Conservation (phyloP, 2,329 filamentous ascomycete species). For the Neonectria punicea region DNA sequence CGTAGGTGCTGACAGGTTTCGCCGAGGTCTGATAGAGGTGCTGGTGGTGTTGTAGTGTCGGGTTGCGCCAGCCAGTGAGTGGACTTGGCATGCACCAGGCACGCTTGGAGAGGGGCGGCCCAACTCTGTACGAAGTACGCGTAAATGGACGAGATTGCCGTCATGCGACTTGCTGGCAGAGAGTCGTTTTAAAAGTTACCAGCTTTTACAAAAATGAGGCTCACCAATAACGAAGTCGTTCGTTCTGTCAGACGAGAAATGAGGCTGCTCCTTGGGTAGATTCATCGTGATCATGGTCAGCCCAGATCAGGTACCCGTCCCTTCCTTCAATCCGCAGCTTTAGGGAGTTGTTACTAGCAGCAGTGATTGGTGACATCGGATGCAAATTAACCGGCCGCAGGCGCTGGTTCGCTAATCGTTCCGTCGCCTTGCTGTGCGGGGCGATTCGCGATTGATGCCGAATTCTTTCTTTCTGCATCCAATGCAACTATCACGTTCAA, state of each 20-base stretch:
- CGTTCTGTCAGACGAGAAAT: background rate
- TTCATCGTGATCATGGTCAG: background rate
- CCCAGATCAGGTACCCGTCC: background rate
- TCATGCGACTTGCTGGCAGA: background rate
- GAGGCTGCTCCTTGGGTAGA: background rate
- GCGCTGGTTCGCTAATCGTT: conserved; percentile 24
- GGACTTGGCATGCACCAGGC: background rate
- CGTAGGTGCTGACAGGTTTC: background rate
- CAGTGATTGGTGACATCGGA: background rate
- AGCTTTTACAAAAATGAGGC: background rate
- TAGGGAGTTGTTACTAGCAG: background rate
- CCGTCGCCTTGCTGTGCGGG: conserved; percentile 20
- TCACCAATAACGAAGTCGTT: background rate
- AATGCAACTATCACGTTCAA: conserved; percentile 13
- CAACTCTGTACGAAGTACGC: background rate
- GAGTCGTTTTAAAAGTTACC: background rate
- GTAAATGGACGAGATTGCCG: background rate
- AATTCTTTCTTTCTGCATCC: conserved; percentile 5
- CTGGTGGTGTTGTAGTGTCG: background rate
- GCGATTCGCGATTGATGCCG: conserved; percentile 20
- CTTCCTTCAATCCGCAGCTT: background rate
- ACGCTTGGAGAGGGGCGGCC: background rate
- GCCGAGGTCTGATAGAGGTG: background rate
- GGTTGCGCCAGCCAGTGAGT: background rate
- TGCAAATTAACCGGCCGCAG: background rate